A percentile compares a stretch with the other conserved stretches of the same genome.
phyloP scores from a whole-genome alignment of 129 eudicot genomes.

The Artemisia argyi region DNA sequence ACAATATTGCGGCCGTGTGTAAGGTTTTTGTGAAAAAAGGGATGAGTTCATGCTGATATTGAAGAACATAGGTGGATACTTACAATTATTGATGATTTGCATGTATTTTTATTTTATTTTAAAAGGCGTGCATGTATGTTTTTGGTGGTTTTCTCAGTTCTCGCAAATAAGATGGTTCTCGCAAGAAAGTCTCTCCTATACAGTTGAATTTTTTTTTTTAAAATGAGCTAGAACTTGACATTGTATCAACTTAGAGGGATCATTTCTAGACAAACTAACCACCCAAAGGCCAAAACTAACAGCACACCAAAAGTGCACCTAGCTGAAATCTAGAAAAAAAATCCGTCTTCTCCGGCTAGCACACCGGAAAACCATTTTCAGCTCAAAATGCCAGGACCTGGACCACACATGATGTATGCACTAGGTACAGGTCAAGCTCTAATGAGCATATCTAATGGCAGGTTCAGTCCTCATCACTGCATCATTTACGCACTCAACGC shows the following conservation, averaged over 20 bases:
- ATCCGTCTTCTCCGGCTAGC: not conserved
- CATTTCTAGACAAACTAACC: not conserved
- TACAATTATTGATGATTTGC: too few species aligned
- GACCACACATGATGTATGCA: slow-evolving; percentile 95
- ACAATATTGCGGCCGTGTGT: too few species aligned
- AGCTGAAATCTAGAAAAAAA: not conserved
- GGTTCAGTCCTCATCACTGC: slow-evolving; percentile 95
- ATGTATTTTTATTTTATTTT: too few species aligned
- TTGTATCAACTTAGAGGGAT: not conserved
- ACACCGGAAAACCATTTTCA: not conserved
- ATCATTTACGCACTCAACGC: slow-evolving; percentile 82
- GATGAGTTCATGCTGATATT: too few species aligned
- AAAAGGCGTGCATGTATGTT: too few species aligned
- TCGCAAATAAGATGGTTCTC: too few species aligned
- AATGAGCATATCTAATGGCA: slow-evolving; percentile 63
- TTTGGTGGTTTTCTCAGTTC: too few species aligned
- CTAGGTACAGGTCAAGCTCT: slow-evolving; percentile 69
- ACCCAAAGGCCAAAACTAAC: not conserved
- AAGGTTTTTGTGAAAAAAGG: too few species aligned
- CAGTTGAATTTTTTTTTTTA: too few species aligned
- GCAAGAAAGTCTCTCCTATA: too few species aligned
- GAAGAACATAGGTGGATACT: too few species aligned
- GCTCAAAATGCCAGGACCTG: slow-evolving; percentile 87
- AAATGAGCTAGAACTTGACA: too few species aligned
- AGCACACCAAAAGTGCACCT: not conserved